A percentile compares a stretch with the other conserved stretches of the same genome.
Conservation (phyloP, 2,329 filamentous ascomycete genomes). For the Fusarium veterinarium region DNA sequence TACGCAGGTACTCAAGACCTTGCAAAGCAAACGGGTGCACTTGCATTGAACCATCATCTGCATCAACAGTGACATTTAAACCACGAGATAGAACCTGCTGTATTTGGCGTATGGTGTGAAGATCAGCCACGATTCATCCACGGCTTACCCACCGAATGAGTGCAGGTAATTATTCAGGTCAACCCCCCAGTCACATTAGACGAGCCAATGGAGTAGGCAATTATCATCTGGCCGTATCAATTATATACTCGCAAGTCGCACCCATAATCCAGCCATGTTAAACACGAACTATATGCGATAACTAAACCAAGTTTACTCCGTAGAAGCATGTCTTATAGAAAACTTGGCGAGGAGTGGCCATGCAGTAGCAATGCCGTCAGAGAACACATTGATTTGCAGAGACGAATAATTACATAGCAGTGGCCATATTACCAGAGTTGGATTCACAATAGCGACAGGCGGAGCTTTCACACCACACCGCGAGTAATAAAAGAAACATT, state of each 20-base stretch:
- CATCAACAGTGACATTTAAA: slow-evolving; percentile 12
- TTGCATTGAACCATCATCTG: slow-evolving; percentile 8
- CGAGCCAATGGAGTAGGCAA: slow-evolving; percentile 23
- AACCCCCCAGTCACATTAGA: slow-evolving; percentile 6
- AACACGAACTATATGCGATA: slow-evolving; percentile 1
- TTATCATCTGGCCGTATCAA: slow-evolving; percentile 2
- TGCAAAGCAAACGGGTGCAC: not conserved
- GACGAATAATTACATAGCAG: slow-evolving; percentile 24
- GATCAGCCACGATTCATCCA: slow-evolving; percentile 33
- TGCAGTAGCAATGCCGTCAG: not conserved
- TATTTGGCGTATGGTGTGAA: slow-evolving; percentile 39
- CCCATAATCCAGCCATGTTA: slow-evolving; percentile 22
- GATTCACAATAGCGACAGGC: slow-evolving; percentile 36
- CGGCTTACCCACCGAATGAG: slow-evolving; percentile 30
- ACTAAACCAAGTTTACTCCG: slow-evolving; percentile 12
- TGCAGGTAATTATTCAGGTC: slow-evolving; percentile 14
- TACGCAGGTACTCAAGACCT: slow-evolving; percentile 1
- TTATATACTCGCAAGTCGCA: slow-evolving; percentile 18
- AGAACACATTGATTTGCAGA: slow-evolving; percentile 24
- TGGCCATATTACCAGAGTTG: not conserved
- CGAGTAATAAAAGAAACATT: slow-evolving; percentile 36
- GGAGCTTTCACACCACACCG: slow-evolving; percentile 25
- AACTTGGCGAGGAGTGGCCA: not conserved
- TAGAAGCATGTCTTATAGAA: slow-evolving; percentile 1
- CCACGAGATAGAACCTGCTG: slow-evolving; percentile 29